Evolutionary conservation across 2,329 filamentous ascomycete species (phyloP), one percentile per base, ranked within the genome.

Genomic region (Talaromyces islandicus): DNA sequence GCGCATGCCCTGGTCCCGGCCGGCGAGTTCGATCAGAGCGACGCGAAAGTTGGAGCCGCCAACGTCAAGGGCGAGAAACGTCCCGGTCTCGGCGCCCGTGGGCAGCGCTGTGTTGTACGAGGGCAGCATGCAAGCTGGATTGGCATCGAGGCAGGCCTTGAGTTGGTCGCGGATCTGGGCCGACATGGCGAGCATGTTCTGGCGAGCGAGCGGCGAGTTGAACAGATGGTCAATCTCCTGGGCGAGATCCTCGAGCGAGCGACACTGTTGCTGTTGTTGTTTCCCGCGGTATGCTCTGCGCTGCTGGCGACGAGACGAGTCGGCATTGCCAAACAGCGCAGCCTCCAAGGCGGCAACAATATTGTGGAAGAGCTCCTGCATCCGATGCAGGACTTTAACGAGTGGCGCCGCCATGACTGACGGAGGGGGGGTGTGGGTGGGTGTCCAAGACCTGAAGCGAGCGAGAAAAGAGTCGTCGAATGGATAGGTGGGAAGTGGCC

Each of bases 31-130:
- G 30, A 88, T 81, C 62, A 87, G 71, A 27, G 85, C 85, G 43
- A 87, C 80, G 9, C 85, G 81, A 66, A 88, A 85, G 0, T 84
- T 88, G 17, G 85, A 87, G n/a, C 85, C 85, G 32, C 85, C 85
- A 21, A 88, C 83, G 67, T 88, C 85, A 61, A 88, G 74, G 5
- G 84, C 83, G 38, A 88, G 73, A 67, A 81, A 86, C 14, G 83
- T 84, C 9, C 85, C 85, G 54, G 73, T 77, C 70, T 88, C 85
- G 54, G 77, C 69, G 4, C 85, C 85, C 5, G 80, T 81, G 1
- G 85, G 85, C 6, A 88, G 75, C 19, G 81, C 81, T 68, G 86
- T 79, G 69, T 83, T 85, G 73, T 85, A 87, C 5, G 85, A 88
- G 2, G 85, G 85, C 58, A 88, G 75, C 85, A 88, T 88, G 72